Conservation (phyloP, 2,329 filamentous ascomycete species). For the Aureobasidium melanogenum region DNA sequence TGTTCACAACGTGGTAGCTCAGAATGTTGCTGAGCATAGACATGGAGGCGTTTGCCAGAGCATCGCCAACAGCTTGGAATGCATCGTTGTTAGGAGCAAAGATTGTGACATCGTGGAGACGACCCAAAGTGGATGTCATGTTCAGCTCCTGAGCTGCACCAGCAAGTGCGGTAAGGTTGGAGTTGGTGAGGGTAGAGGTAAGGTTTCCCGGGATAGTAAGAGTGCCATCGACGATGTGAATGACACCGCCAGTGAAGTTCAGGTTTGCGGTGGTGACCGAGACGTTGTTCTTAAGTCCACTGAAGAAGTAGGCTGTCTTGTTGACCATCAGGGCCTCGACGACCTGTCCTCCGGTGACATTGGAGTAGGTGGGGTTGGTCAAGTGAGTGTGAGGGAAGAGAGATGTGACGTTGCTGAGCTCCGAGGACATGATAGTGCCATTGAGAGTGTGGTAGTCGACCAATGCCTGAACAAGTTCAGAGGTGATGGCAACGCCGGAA, state of each 20-base stretch:
- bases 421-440: constrained; percentile 36
- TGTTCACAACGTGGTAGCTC: constrained; percentile 55
- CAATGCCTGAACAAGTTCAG: constrained; percentile 34
- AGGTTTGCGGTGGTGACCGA: constrained; percentile 39
- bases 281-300: constrained; percentile 42
- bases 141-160: constrained; percentile 33
- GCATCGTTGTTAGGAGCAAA: constrained; percentile 56
- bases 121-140: constrained; percentile 34
- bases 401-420: constrained; percentile 28
- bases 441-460: constrained; percentile 52
- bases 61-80: constrained; percentile 48
- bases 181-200: constrained; percentile 24
- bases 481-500: constrained; percentile 23
- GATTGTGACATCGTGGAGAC: constrained; percentile 46
- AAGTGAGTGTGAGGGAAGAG: constrained; percentile 42
- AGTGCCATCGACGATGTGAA: constrained; percentile 39
- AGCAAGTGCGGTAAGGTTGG: constrained; percentile 32
- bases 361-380: constrained; percentile 43
- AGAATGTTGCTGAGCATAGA: constrained; percentile 46
- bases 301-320: constrained; percentile 41
- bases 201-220: constrained; percentile 31
- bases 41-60: constrained; percentile 38
- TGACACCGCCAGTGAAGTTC: constrained; percentile 36
- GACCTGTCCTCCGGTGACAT: constrained; percentile 52
- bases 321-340: constrained; percentile 38